Evolutionary conservation across 306 rosid genomes (phyloP).

Genomic region (Purshia tridentata): DNA sequence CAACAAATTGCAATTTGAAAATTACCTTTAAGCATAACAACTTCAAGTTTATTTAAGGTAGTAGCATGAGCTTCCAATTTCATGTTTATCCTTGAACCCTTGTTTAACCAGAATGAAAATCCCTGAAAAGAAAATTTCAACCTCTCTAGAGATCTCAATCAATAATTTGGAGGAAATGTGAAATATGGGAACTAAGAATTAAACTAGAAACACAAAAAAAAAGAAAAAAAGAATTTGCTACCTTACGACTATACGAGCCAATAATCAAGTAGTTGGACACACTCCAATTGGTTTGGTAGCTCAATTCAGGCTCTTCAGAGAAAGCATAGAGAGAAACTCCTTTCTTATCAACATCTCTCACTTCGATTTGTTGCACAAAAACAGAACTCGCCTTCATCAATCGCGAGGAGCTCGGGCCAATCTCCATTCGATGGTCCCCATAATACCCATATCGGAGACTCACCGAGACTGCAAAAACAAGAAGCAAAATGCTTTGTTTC

Average conservation of each 20-base stretch:
- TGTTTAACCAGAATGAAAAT: slow-evolving; percentile 66
- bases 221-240: slow-evolving; percentile 16
- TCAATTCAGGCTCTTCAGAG: slow-evolving; percentile 53
- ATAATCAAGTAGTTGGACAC: slow-evolving; percentile 39
- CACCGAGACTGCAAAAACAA: slow-evolving; percentile 50
- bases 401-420: slow-evolving; percentile 75
- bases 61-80: slow-evolving; percentile 60
- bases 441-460: slow-evolving; percentile 54
- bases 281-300: slow-evolving; percentile 48
- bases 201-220: not conserved
- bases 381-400: slow-evolving; percentile 48
- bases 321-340: slow-evolving; percentile 44
- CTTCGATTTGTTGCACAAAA: slow-evolving; percentile 53
- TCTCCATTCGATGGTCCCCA: slow-evolving; percentile 51
- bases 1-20: not conserved
- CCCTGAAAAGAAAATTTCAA: slow-evolving; percentile 40
- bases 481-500: slow-evolving; percentile 12
- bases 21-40: slow-evolving; percentile 48
- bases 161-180: slow-evolving; percentile 2
- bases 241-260: slow-evolving; percentile 52
- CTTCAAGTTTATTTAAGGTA: slow-evolving; percentile 38
- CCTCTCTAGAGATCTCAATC: slow-evolving; percentile 2
- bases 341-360: slow-evolving; percentile 28
- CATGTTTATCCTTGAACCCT: slow-evolving; percentile 57
- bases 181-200: not conserved